A percentile compares a stretch with the other conserved stretches of the same genome.
phyloP scores from a whole-genome alignment of 805 yeast species.

The Sugiyamaella floridensis region DNA sequence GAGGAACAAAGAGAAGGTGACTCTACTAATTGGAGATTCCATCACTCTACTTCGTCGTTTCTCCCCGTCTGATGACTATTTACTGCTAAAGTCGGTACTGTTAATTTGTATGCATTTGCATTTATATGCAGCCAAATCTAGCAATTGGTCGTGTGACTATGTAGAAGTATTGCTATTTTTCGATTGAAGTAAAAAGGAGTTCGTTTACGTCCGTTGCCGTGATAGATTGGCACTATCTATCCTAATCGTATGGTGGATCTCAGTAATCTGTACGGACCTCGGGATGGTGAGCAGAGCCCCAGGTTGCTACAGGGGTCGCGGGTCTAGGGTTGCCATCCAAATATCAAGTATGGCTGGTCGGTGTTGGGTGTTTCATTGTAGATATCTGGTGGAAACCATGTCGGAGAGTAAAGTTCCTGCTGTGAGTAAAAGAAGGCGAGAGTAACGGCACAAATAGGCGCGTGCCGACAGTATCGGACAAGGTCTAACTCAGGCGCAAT shows the following conservation, averaged over 20 bases:
- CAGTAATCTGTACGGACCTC: no score
- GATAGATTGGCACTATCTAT: no score
- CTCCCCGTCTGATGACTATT: no score
- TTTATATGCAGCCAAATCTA: no score
- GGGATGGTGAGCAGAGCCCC: background rate
- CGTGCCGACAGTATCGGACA: background rate
- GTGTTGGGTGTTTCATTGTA: background rate
- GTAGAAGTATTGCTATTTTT: no score
- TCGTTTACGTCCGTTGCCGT: background rate
- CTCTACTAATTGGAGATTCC: no score
- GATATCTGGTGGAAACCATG: slow-evolving; percentile 2
- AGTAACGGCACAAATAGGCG: background rate
- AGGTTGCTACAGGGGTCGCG: background rate
- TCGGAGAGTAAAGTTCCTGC: slow-evolving; percentile 19
- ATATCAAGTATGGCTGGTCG: background rate
- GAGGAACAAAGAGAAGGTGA: no score
- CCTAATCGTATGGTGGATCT: background rate
- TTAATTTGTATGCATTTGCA: no score
- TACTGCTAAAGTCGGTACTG: no score
- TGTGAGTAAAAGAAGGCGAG: slow-evolving; percentile 6
- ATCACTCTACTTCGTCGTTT: no score
- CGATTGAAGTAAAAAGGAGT: background rate
- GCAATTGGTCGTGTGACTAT: no score
- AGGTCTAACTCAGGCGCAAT: slow-evolving; percentile 11
- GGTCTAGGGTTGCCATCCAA: background rate